Evolutionary conservation across 352 stramenopile species (phyloP).

Genomic region (Phytophthora sansomeana): DNA sequence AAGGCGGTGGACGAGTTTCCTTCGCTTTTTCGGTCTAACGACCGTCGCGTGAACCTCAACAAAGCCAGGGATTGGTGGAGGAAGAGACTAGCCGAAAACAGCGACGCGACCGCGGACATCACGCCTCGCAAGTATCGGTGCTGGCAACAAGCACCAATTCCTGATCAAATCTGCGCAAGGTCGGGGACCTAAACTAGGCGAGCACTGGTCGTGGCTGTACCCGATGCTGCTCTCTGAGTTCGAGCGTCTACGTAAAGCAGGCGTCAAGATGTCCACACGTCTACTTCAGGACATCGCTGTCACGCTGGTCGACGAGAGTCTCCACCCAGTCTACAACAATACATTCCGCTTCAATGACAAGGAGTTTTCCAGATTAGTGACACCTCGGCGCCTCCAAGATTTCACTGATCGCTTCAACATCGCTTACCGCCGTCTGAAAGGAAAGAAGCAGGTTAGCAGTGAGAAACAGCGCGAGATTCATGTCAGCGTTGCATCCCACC

Average conservation of each 20-base stretch:
- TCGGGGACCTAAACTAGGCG: neutral
- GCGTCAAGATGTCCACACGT: too few species aligned
- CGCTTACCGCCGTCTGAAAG: neutral
- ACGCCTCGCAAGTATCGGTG: too few species aligned
- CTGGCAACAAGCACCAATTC: slow-evolving; percentile 14
- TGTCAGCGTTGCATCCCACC: neutral
- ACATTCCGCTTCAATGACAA: neutral
- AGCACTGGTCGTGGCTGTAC: slow-evolving; percentile 1
- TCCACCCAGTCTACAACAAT: neutral
- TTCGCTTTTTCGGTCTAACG: too few species aligned
- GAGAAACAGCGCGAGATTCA: slow-evolving; percentile 5
- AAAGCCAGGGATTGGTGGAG: too few species aligned
- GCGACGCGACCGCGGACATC: too few species aligned
- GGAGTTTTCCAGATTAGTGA: neutral
- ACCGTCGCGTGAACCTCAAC: too few species aligned
- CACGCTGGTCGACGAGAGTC: slow-evolving; percentile 3
- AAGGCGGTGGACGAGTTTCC: too few species aligned
- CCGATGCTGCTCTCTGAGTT: too few species aligned
- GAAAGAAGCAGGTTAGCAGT: slow-evolving; percentile 11
- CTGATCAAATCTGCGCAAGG: neutral
- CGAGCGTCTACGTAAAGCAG: too few species aligned
- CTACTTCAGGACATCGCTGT: too few species aligned
- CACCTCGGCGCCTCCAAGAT: slow-evolving; percentile 2
- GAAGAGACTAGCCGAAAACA: too few species aligned
- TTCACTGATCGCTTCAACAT: slow-evolving; percentile 9